These are phyloP conservation scores for Delonix regia DNA, from an alignment of 306 rosid genomes.

Conservation along the genomic window DNA sequence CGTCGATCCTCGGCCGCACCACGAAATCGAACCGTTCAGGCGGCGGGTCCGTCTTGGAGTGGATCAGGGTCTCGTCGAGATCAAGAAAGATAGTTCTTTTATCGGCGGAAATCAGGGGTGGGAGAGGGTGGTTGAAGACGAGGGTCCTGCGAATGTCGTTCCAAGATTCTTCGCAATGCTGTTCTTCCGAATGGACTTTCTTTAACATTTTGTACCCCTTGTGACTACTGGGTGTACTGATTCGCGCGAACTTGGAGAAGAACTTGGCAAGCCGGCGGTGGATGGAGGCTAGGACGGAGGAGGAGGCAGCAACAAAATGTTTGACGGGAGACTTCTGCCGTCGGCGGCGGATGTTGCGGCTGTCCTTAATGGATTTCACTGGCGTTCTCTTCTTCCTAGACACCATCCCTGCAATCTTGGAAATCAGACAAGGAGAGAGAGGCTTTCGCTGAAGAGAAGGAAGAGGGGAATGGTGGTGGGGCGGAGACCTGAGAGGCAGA, in stretches of 20 bases:
- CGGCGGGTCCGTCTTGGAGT: slow-evolving; percentile 58
- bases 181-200: slow-evolving; percentile 29
- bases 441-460: not conserved
- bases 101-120: slow-evolving; percentile 38
- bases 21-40: slow-evolving; percentile 72
- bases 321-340: slow-evolving; percentile 64
- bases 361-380: slow-evolving; percentile 53
- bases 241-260: slow-evolving; percentile 61
- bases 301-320: slow-evolving; percentile 50
- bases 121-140: slow-evolving; percentile 40
- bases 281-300: slow-evolving; percentile 61
- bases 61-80: slow-evolving; percentile 84
- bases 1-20: slow-evolving; percentile 73
- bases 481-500: not conserved
- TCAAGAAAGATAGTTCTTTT: slow-evolving; percentile 72
- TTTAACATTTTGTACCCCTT: slow-evolving; percentile 63
- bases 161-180: not conserved
- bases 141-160: slow-evolving; percentile 47
- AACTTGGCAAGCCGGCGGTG: slow-evolving; percentile 80
- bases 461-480: not conserved
- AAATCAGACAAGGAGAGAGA: not conserved
- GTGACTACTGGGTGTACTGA: slow-evolving; percentile 50
- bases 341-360: slow-evolving; percentile 53
- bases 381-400: slow-evolving; percentile 69
- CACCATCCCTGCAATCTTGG: slow-evolving; percentile 57